phyloP scores from a whole-genome alignment of 768 basidiomycete genomes.

The Suillus plorans region DNA sequence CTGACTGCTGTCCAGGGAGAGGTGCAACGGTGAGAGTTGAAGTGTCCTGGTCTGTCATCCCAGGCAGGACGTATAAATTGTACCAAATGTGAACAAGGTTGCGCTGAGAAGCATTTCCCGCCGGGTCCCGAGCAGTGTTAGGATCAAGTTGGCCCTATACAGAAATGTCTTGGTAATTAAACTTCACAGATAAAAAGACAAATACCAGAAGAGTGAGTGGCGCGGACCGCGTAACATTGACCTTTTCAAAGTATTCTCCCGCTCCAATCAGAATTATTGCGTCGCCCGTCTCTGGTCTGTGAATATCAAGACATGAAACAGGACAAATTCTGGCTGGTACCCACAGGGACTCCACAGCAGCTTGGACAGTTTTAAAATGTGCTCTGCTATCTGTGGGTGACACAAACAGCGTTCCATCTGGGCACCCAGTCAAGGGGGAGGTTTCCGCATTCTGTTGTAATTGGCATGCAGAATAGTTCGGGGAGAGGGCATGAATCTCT shows the following conservation, averaged over 20 bases:
- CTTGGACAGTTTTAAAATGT: conserved; percentile 23
- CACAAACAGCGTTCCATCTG: conserved; percentile 36
- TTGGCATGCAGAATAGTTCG: conserved; percentile 47
- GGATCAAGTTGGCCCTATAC: conserved; percentile 44
- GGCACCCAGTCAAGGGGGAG: conserved; percentile 51
- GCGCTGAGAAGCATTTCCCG: conserved; percentile 39
- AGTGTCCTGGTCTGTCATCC: conserved; percentile 57
- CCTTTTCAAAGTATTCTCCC: conserved; percentile 32
- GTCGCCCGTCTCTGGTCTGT: conserved; percentile 38
- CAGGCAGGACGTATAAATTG: conserved; percentile 44
- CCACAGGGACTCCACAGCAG: conserved; percentile 38
- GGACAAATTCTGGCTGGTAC: conserved; percentile 14
- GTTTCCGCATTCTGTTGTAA: conserved; percentile 39
- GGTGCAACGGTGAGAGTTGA: conserved; percentile 59
- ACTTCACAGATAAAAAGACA: neutral
- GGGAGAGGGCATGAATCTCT: conserved; percentile 37
- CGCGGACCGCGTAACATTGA: conserved; percentile 32
- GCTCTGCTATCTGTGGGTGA: conserved; percentile 30
- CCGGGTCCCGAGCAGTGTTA: conserved; percentile 34
- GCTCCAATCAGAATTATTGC: conserved; percentile 28
- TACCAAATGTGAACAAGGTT: conserved; percentile 55
- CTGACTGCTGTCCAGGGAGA: conserved; percentile 42
- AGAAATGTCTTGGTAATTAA: neutral
- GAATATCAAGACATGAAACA: neutral
- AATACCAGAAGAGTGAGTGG: conserved; percentile 31